Percentiles rank a stretch among this genome's conserved stretches.
These are phyloP conservation scores for Actinomucor elegans DNA, from an alignment of 371 early-diverging fungal genomes.

Conservation along the genomic window DNA sequence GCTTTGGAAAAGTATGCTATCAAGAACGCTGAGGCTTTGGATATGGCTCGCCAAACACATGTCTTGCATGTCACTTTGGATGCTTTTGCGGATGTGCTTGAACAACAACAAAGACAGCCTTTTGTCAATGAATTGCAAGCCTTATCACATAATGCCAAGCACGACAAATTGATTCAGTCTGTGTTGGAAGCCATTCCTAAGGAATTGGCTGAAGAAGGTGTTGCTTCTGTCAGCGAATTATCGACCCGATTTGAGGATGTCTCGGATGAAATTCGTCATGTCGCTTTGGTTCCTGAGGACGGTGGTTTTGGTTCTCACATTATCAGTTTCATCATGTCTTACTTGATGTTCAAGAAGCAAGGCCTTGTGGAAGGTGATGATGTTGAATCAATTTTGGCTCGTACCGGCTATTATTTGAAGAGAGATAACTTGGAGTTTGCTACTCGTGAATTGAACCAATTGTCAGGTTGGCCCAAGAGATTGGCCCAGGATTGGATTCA, in stretches of 20 bases:
- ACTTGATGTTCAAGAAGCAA: conserved; percentile 76
- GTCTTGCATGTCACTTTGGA: conserved; percentile 47
- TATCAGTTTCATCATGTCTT: conserved; percentile 67
- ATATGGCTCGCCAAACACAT: conserved; percentile 49
- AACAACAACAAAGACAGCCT: conserved; percentile 35
- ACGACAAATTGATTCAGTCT: conserved; percentile 55
- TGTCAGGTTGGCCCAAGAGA: conserved; percentile 86
- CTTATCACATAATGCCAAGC: conserved; percentile 56
- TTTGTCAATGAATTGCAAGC: conserved; percentile 70
- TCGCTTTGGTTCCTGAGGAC: conserved; percentile 81
- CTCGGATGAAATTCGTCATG: conserved; percentile 65
- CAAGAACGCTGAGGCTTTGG: conserved; percentile 57
- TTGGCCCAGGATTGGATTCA: conserved; percentile 85
- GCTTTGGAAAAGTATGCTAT: conserved; percentile 62
- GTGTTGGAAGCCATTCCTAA: conserved; percentile 62
- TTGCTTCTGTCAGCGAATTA: conserved; percentile 70
- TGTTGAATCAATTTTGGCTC: conserved; percentile 79
- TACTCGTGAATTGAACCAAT: conserved; percentile 86
- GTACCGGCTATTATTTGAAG: conserved; percentile 71
- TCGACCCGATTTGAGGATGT: conserved; percentile 67
- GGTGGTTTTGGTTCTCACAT: conserved; percentile 81
- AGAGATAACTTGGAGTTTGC: conserved; percentile 80
- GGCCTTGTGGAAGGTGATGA: conserved; percentile 84
- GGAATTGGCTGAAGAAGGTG: conserved; percentile 54
- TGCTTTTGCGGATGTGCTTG: conserved; percentile 45